Percentiles rank a stretch among this genome's conserved stretches.
These are phyloP conservation scores for Naganishia vaughanmartiniae DNA, from an alignment of 768 basidiomycete species.

Conservation along the genomic window DNA sequence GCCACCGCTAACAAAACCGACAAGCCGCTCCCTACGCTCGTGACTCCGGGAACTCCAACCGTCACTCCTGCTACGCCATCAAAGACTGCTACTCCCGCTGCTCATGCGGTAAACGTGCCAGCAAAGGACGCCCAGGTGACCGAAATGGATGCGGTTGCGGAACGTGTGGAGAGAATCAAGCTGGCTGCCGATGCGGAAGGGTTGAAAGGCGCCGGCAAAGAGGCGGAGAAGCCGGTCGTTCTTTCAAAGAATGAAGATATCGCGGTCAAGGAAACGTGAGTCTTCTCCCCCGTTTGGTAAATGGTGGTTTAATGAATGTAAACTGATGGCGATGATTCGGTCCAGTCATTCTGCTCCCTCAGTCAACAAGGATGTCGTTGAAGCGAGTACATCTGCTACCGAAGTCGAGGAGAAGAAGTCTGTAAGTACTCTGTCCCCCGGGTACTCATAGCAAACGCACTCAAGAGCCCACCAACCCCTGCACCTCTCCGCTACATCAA, in stretches of 20 bases:
- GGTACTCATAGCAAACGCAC: background rate
- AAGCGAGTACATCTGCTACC: background rate
- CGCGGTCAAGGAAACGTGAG: conserved; percentile 11
- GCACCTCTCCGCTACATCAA: background rate
- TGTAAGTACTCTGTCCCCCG: background rate
- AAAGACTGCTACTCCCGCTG: background rate
- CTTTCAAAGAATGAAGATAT: background rate
- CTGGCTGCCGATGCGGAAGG: background rate
- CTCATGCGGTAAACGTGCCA: background rate
- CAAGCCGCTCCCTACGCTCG: background rate
- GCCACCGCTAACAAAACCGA: background rate
- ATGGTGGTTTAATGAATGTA: background rate
- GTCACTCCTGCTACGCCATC: conserved; percentile 16
- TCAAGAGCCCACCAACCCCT: background rate
- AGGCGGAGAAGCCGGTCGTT: conserved; percentile 8
- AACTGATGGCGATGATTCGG: background rate
- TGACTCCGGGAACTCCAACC: conserved; percentile 2
- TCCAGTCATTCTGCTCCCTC: background rate
- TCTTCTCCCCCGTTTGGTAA: background rate
- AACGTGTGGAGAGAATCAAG: conserved; percentile 2
- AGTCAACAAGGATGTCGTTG: background rate
- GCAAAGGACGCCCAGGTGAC: background rate
- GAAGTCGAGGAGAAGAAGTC: background rate
- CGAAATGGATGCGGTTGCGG: conserved; percentile 1
- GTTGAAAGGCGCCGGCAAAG: background rate